These are phyloP conservation scores for Candida sphagnicola DNA, from an alignment of 805 yeast species.

Conservation along the genomic window DNA sequence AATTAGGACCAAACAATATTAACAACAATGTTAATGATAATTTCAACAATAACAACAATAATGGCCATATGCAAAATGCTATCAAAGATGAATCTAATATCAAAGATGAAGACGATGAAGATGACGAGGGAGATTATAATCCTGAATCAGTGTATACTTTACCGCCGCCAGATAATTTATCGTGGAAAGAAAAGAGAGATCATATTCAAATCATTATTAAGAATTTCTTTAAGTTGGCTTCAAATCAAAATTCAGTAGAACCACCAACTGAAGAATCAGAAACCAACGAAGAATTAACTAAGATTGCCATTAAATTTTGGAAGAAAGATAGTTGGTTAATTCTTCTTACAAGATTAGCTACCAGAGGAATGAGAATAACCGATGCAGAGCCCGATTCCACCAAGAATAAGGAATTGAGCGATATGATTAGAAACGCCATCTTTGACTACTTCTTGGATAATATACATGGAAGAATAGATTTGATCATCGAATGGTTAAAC, in stretches of 20 bases:
- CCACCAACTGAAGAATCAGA: conserved; percentile 13
- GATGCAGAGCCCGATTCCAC: conserved; percentile 11
- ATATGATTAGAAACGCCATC: conserved; percentile 63
- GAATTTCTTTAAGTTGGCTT: conserved; percentile 52
- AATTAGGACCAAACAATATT: neutral
- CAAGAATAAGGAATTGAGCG: conserved; percentile 43
- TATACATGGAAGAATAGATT: conserved; percentile 66
- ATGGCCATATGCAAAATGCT: neutral
- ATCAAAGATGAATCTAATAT: conserved; percentile 8
- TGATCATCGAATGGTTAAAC: conserved; percentile 86
- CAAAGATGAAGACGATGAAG: conserved; percentile 29
- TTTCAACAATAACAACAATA: neutral
- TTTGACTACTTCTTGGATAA: conserved; percentile 71
- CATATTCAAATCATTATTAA: conserved; percentile 56
- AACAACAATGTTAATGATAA: conserved; percentile 1
- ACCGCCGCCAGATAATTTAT: conserved; percentile 55
- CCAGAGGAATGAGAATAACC: conserved; percentile 63
- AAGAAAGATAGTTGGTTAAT: conserved; percentile 71
- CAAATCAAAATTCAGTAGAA: conserved; percentile 14
- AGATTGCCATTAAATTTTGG: conserved; percentile 50
- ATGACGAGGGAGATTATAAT: conserved; percentile 27
- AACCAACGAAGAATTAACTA: conserved; percentile 50
- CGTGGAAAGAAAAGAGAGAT: conserved; percentile 51
- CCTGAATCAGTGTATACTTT: conserved; percentile 45
- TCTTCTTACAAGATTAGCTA: conserved; percentile 69